phyloP scores from a whole-genome alignment of 139 green algal species.

The Marvania coccoides region DNA sequence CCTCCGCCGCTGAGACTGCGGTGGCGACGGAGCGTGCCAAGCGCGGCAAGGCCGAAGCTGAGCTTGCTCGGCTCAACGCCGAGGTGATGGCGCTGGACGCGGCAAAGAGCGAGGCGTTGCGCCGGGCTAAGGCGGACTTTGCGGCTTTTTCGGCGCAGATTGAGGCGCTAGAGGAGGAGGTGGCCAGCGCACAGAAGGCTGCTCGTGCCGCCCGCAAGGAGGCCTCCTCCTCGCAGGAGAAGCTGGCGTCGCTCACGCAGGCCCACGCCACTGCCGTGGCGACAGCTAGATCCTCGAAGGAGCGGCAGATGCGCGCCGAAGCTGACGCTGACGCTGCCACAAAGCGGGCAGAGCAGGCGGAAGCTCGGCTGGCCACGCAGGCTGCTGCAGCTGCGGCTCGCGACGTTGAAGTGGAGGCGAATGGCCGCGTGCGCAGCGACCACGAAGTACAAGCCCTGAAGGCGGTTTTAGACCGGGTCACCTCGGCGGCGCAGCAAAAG shows the following conservation, averaged over 20 bases:
- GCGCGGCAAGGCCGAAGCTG: not conserved
- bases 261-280: not conserved
- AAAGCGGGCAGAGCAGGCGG: not conserved
- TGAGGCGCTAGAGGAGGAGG: not conserved
- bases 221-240: not conserved
- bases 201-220: not conserved
- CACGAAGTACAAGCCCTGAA: conserved; percentile 3
- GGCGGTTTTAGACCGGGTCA: not conserved
- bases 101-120: not conserved
- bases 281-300: not conserved
- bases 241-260: not conserved
- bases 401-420: not conserved
- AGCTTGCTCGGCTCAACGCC: not conserved
- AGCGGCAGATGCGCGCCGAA: not conserved
- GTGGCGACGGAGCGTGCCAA: not conserved
- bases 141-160: not conserved
- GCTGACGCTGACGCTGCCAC: not conserved
- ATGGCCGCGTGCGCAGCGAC: not conserved
- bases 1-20: not conserved
- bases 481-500: not conserved
- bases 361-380: not conserved
- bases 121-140: not conserved
- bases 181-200: not conserved
- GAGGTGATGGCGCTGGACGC: not conserved
- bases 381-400: not conserved